Evolutionary conservation across 1,139 yeast genomes (phyloP).

Genomic region (Taiozyma sp.): DNA sequence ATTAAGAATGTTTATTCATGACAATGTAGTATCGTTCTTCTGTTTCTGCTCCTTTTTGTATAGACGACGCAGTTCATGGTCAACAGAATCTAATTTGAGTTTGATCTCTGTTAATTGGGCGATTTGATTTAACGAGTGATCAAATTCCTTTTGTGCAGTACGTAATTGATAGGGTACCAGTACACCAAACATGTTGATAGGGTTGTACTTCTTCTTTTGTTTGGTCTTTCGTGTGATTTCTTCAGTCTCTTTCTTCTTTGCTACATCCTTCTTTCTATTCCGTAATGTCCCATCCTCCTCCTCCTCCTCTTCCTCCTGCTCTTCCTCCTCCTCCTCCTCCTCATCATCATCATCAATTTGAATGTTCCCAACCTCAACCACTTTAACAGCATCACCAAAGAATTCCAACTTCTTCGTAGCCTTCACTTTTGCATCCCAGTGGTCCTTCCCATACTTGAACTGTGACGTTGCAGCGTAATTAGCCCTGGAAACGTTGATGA

Average conservation of each 20-base stretch:
- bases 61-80: neutral
- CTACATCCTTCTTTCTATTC: neutral
- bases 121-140: conserved; percentile 27
- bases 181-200: conserved; percentile 47
- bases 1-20: neutral
- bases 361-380: neutral
- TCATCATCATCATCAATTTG: neutral
- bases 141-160: conserved; percentile 37
- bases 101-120: conserved; percentile 16
- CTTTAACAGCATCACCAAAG: neutral
- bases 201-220: conserved; percentile 27
- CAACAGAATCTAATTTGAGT: neutral
- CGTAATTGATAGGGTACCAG: conserved; percentile 41
- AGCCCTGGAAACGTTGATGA: conserved; percentile 28
- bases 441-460: conserved; percentile 24
- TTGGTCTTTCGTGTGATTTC: neutral
- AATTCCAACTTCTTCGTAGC: conserved; percentile 18
- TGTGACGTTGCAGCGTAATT: conserved; percentile 21
- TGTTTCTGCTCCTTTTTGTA: neutral
- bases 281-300: neutral
- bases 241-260: neutral
- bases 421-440: conserved; percentile 27
- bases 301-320: neutral
- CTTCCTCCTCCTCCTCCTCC: neutral
- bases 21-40: neutral